phyloP scores from a whole-genome alignment of 495 filamentous ascomycete species.

The Aspergillus bertholletiae region DNA sequence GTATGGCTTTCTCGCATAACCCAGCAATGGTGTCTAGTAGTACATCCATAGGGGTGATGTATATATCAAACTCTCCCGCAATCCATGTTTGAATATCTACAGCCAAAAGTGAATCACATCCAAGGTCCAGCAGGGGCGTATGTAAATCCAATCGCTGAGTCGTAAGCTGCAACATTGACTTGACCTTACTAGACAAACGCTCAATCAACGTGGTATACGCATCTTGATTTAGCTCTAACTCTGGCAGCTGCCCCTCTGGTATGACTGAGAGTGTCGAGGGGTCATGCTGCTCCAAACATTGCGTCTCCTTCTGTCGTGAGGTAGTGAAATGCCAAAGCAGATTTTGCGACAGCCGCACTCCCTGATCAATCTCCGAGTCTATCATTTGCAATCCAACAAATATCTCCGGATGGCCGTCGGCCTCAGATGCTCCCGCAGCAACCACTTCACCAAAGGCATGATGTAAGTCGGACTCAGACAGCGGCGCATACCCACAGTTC shows the following conservation, averaged over 20 bases:
- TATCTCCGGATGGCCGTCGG: not conserved
- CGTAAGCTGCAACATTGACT: not conserved
- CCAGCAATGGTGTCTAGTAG: not conserved
- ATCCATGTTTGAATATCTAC: not conserved
- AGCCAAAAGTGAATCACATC: not conserved
- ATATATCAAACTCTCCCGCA: not conserved
- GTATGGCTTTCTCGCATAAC: not conserved
- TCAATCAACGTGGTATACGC: not conserved
- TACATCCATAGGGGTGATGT: not conserved
- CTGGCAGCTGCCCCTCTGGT: not conserved
- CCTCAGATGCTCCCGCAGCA: not conserved
- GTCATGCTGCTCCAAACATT: not conserved
- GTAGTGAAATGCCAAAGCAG: not conserved
- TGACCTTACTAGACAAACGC: not conserved
- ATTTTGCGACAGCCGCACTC: not conserved
- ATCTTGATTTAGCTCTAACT: not conserved
- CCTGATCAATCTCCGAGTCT: not conserved
- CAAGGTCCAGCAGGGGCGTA: not conserved
- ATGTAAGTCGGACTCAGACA: not conserved
- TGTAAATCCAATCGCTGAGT: not conserved
- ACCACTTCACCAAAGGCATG: not conserved
- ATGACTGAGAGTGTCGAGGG: not conserved
- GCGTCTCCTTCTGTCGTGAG: not conserved
- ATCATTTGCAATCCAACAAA: not conserved
- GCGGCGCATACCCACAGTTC: not conserved